A percentile compares a stretch with the other conserved stretches of the same genome.
phyloP scores from a whole-genome alignment of 352 stramenopile genomes.

The Pythium dissotocum region DNA sequence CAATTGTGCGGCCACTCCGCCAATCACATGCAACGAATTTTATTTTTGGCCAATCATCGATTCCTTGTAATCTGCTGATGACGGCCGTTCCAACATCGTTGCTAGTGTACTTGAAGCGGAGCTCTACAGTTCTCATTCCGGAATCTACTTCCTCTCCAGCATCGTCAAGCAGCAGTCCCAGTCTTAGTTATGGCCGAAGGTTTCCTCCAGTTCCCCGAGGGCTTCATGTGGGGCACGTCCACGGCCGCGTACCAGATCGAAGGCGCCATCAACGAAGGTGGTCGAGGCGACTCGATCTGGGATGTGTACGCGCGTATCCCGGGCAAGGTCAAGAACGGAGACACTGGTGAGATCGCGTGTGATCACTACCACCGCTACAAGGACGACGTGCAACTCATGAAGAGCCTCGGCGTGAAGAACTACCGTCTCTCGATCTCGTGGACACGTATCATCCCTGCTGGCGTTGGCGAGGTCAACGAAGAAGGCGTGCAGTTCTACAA shows the following conservation, averaged over 20 bases:
- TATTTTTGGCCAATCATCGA: not conserved
- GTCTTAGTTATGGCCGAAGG: not conserved
- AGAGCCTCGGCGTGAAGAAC: slow-evolving; percentile 78
- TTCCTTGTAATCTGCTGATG: not conserved
- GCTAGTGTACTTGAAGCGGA: not conserved
- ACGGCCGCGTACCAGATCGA: slow-evolving; percentile 94
- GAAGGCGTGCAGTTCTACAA: slow-evolving; percentile 91
- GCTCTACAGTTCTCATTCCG: not conserved
- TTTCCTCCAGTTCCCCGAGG: slow-evolving; percentile 43
- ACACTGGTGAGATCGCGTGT: slow-evolving; percentile 80
- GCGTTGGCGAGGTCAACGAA: slow-evolving; percentile 62
- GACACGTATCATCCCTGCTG: slow-evolving; percentile 76
- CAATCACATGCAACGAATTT: not conserved
- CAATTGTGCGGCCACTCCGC: not conserved
- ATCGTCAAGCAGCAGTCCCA: not conserved
- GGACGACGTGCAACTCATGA: slow-evolving; percentile 91
- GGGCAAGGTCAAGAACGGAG: slow-evolving; percentile 45
- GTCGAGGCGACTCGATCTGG: slow-evolving; percentile 89
- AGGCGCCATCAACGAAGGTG: slow-evolving; percentile 81
- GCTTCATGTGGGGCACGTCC: slow-evolving; percentile 85
- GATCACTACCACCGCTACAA: slow-evolving; percentile 92
- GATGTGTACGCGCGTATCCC: slow-evolving; percentile 80
- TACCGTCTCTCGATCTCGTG: slow-evolving; percentile 95
- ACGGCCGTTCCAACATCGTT: too few species aligned
- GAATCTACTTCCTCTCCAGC: not conserved